These are phyloP conservation scores for Talaromyces trachyspermus DNA, from an alignment of 495 filamentous ascomycete genomes.

Conservation along the genomic window DNA sequence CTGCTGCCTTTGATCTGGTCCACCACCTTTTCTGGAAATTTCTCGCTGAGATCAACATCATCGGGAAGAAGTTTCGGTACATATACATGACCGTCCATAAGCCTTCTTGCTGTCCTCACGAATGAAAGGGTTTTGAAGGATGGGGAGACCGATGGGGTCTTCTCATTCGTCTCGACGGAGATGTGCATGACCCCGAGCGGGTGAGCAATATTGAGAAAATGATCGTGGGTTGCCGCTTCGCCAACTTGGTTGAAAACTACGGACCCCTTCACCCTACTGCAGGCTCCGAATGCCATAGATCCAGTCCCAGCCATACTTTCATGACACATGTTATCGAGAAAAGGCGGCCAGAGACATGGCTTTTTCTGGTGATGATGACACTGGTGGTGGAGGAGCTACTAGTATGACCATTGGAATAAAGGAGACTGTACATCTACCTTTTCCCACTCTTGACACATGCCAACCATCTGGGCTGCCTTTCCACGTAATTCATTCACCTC, in stretches of 20 bases:
- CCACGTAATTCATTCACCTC: constrained; percentile 8
- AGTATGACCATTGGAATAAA: constrained; percentile 4
- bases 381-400: constrained; percentile 3
- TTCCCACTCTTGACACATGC: constrained; percentile 4
- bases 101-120: constrained; percentile 3
- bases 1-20: background rate
- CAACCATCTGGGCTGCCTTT: constrained; percentile 5
- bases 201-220: constrained; percentile 5
- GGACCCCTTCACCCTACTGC: constrained; percentile 7
- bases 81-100: constrained; percentile 7
- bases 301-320: constrained; percentile 10
- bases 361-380: background rate
- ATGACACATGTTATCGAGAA: constrained; percentile 11
- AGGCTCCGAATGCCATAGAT: constrained; percentile 3
- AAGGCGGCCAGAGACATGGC: constrained; percentile 9
- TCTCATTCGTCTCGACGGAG: constrained; percentile 2
- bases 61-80: constrained; percentile 1
- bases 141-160: background rate
- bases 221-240: background rate
- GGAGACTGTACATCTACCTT: constrained; percentile 3
- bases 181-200: constrained; percentile 4
- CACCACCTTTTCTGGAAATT: background rate
- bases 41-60: background rate
- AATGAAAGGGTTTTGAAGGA: constrained; percentile 7
- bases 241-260: constrained; percentile 3